phyloP scores from a whole-genome alignment of 176 grass and related monocot species.

The Juncus inflexus region DNA sequence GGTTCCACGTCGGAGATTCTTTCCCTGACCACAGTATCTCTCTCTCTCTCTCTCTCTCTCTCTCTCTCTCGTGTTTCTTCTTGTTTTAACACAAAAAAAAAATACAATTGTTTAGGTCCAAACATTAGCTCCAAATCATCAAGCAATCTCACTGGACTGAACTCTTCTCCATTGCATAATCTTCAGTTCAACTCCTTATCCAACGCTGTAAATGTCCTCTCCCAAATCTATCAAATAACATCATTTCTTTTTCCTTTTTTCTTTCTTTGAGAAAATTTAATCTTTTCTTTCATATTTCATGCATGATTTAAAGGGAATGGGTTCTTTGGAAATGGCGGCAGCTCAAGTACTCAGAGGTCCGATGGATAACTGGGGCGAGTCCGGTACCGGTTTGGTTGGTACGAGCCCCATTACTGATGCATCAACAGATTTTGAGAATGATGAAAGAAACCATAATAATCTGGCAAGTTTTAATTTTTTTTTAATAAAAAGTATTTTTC shows the following conservation, averaged over 20 bases:
- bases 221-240: no score
- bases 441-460: constrained; percentile 28
- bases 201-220: constrained; percentile 29
- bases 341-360: constrained; percentile 43
- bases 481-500: background rate
- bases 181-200: constrained; percentile 41
- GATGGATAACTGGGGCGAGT: constrained; percentile 77
- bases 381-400: constrained; percentile 46
- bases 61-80: constrained; percentile 13
- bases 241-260: background rate
- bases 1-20: constrained; percentile 75
- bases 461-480: background rate
- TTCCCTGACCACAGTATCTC: constrained; percentile 54
- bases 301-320: constrained; percentile 38
- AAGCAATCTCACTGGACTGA: constrained; percentile 52
- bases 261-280: background rate
- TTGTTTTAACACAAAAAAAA: background rate
- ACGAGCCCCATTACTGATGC: constrained; percentile 55
- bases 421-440: constrained; percentile 62
- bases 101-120: constrained; percentile 43
- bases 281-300: constrained; percentile 1
- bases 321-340: constrained; percentile 29
- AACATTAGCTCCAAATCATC: constrained; percentile 77
- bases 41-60: constrained; percentile 7
- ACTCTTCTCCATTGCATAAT: constrained; percentile 32